Conservation (phyloP, 1,139 yeast genomes). For the Sugiyamaella paludigena region DNA sequence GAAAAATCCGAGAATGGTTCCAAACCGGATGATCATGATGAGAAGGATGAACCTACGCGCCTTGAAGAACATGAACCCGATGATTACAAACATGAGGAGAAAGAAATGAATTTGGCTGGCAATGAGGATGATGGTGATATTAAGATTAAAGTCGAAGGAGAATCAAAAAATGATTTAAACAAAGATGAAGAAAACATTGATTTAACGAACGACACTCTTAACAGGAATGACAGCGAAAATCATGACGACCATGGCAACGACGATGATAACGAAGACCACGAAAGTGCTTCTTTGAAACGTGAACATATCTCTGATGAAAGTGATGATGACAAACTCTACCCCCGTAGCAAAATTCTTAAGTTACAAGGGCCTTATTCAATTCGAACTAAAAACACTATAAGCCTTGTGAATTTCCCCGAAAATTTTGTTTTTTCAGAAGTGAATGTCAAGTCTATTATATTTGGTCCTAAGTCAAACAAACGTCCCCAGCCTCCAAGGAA, state of each 20-base stretch:
- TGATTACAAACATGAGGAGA: slow-evolving; percentile 6
- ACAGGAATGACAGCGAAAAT: not conserved
- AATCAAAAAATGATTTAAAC: not conserved
- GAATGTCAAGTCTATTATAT: slow-evolving; percentile 48
- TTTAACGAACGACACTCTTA: not conserved
- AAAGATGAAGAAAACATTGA: not conserved
- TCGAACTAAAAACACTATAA: slow-evolving; percentile 25
- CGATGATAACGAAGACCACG: slow-evolving; percentile 9
- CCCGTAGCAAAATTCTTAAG: slow-evolving; percentile 19
- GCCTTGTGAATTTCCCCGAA: slow-evolving; percentile 35
- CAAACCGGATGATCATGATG: slow-evolving; percentile 41
- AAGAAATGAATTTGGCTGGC: slow-evolving; percentile 3
- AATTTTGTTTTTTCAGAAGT: slow-evolving; percentile 27
- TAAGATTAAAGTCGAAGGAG: slow-evolving; percentile 2
- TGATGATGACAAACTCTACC: slow-evolving; percentile 9
- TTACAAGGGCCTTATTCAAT: slow-evolving; percentile 29
- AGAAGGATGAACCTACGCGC: slow-evolving; percentile 2
- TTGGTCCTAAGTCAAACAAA: slow-evolving; percentile 56
- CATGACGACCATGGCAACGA: not conserved
- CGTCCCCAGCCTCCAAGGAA: slow-evolving; percentile 18
- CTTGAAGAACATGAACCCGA: not conserved
- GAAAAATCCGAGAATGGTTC: slow-evolving; percentile 21
- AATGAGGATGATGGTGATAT: slow-evolving; percentile 3
- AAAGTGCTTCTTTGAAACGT: slow-evolving; percentile 4
- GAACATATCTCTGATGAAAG: slow-evolving; percentile 6